Conservation (phyloP, 257 asterid species). For the Parsonsia alboflavescens region DNA sequence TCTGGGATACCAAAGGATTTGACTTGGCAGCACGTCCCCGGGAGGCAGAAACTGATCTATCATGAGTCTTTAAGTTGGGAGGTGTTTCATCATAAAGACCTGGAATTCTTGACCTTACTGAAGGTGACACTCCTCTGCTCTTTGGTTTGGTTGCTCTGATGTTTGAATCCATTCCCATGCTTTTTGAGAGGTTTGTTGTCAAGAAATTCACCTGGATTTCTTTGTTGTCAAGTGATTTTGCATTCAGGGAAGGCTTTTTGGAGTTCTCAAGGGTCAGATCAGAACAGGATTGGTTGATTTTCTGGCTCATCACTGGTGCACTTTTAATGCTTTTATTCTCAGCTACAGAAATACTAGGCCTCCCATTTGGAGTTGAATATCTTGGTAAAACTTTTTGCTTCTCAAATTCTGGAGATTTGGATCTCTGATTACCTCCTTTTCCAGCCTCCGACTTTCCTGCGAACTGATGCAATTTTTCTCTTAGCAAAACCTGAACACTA, state of each 20-base stretch:
- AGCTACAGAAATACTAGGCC: slow-evolving; percentile 24
- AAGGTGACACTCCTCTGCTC: slow-evolving; percentile 46
- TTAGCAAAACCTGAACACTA: not conserved
- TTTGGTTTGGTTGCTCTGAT: slow-evolving; percentile 17
- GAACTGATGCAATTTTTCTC: slow-evolving; percentile 36
- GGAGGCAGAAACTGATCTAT: slow-evolving; percentile 42
- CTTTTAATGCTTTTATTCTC: slow-evolving; percentile 24
- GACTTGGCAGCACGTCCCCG: slow-evolving; percentile 35
- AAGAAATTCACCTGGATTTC: slow-evolving; percentile 15
- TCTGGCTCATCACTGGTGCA: slow-evolving; percentile 21
- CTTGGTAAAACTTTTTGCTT: slow-evolving; percentile 36
- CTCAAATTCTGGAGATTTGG: slow-evolving; percentile 26
- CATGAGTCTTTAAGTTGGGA: slow-evolving; percentile 39
- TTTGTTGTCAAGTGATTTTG: slow-evolving; percentile 17
- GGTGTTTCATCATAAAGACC: slow-evolving; percentile 38
- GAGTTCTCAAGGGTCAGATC: slow-evolving; percentile 17
- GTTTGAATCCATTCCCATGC: slow-evolving; percentile 20
- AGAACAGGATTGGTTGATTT: slow-evolving; percentile 19
- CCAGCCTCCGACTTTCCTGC: slow-evolving; percentile 34
- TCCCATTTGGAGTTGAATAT: slow-evolving; percentile 37
- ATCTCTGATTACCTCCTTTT: slow-evolving; percentile 20
- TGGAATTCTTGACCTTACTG: slow-evolving; percentile 21
- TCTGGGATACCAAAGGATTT: slow-evolving; percentile 19
- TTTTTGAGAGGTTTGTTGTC: slow-evolving; percentile 39
- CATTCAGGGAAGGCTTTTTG: slow-evolving; percentile 18